These are phyloP conservation scores for Metarhizium rileyi DNA, from an alignment of 2,329 filamentous ascomycete genomes.

Conservation along the genomic window DNA sequence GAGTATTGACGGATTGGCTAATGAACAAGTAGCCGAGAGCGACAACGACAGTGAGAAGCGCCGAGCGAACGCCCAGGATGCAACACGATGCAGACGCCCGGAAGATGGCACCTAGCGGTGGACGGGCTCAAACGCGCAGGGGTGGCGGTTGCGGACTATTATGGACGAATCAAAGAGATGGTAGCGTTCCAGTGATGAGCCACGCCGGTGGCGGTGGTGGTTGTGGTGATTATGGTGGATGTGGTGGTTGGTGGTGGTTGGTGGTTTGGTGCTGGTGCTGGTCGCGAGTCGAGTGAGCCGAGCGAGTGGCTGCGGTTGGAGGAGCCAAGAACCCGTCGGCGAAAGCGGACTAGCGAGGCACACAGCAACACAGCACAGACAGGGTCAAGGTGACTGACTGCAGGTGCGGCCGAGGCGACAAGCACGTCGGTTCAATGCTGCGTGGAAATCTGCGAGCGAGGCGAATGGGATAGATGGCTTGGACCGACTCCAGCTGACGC, in stretches of 20 bases:
- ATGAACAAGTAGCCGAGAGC: not conserved
- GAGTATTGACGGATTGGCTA: not conserved
- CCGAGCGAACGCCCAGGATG: slow-evolving; percentile 4
- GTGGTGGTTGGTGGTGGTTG: slow-evolving; percentile 1
- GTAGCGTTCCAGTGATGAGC: slow-evolving; percentile 6
- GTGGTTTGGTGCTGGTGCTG: not conserved
- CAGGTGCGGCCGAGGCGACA: not conserved
- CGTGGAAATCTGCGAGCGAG: not conserved
- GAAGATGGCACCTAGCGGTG: slow-evolving; percentile 1
- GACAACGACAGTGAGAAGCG: not conserved
- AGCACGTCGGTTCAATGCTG: not conserved
- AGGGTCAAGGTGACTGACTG: not conserved
- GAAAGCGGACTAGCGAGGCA: slow-evolving; percentile 5
- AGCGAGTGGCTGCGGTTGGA: slow-evolving; percentile 1
- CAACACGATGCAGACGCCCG: slow-evolving; percentile 7
- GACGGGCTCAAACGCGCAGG: slow-evolving; percentile 6
- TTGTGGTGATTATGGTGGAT: not conserved
- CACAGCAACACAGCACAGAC: too few species aligned
- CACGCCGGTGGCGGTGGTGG: slow-evolving; percentile 1
- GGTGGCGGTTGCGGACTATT: slow-evolving; percentile 4
- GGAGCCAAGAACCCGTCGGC: slow-evolving; percentile 1
- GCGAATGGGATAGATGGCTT: not conserved
- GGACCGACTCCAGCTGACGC: not conserved
- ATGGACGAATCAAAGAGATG: slow-evolving; percentile 5
- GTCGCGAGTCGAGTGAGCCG: slow-evolving; percentile 3